A percentile compares a stretch with the other conserved stretches of the same genome.
Conservation (phyloP, 1,139 yeast species). For the Lodderomyces parapsilosis region DNA sequence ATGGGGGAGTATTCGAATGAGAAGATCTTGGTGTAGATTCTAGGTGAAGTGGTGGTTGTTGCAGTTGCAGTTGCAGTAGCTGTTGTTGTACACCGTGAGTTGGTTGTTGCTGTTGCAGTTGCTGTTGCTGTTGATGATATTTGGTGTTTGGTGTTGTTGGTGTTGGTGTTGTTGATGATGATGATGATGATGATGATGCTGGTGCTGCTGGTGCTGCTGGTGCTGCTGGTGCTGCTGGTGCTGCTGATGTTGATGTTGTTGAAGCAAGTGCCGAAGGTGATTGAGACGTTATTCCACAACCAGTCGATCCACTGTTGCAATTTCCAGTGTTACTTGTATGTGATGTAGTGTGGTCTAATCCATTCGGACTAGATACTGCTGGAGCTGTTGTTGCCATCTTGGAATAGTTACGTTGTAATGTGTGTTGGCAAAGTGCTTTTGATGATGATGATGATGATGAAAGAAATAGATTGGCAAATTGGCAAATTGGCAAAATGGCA, state of each 20-base stretch:
- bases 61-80: constrained; percentile 2
- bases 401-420: too few species aligned
- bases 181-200: neutral
- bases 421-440: too few species aligned
- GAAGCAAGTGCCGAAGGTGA: neutral
- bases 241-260: neutral
- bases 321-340: too few species aligned
- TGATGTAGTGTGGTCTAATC: too few species aligned
- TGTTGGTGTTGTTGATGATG: neutral
- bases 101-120: neutral
- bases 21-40: neutral
- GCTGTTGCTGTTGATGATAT: neutral
- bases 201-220: neutral
- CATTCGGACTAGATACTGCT: too few species aligned
- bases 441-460: too few species aligned
- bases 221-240: neutral
- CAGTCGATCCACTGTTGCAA: too few species aligned
- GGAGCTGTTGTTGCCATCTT: too few species aligned
- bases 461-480: too few species aligned
- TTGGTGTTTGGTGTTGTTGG: neutral
- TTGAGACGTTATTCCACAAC: too few species aligned
- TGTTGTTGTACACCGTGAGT: neutral
- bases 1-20: neutral
- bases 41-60: neutral
- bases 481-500: too few species aligned